These are phyloP conservation scores for Trichoderma koningii DNA, from an alignment of 2,329 filamentous ascomycete species.

Conservation along the genomic window DNA sequence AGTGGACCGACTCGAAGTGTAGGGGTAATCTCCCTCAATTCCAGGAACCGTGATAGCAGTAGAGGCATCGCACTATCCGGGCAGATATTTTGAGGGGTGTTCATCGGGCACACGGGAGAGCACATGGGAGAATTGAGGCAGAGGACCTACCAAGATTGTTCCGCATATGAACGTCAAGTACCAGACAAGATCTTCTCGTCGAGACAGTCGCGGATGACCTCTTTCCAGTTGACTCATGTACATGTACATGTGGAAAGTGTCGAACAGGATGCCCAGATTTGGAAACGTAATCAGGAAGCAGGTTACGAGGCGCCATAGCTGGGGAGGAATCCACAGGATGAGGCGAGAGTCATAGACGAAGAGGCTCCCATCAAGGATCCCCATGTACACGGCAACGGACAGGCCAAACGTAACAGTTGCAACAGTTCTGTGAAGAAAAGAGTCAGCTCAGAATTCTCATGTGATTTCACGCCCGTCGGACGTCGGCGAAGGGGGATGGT, in stretches of 20 bases:
- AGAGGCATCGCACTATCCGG: slow-evolving; percentile 66
- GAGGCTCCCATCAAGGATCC: slow-evolving; percentile 52
- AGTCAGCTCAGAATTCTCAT: slow-evolving; percentile 31
- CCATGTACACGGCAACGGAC: slow-evolving; percentile 61
- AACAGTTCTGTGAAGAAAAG: slow-evolving; percentile 60
- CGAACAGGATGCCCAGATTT: slow-evolving; percentile 60
- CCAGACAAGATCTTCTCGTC: slow-evolving; percentile 76
- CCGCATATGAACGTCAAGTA: slow-evolving; percentile 74
- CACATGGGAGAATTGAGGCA: slow-evolving; percentile 23
- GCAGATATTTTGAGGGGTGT: slow-evolving; percentile 68
- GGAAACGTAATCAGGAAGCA: slow-evolving; percentile 47
- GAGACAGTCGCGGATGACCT: slow-evolving; percentile 68
- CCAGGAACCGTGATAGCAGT: slow-evolving; percentile 82
- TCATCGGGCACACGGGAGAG: slow-evolving; percentile 26
- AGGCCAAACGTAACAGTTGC: slow-evolving; percentile 62
- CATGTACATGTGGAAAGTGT: slow-evolving; percentile 75
- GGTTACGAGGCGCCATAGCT: slow-evolving; percentile 48
- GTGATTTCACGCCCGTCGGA: neutral
- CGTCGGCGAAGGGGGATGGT: neutral
- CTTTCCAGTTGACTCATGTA: slow-evolving; percentile 76
- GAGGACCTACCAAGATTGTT: slow-evolving; percentile 73
- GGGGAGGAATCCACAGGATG: slow-evolving; percentile 54
- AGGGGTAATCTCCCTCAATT: slow-evolving; percentile 80
- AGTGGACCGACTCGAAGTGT: slow-evolving; percentile 59
- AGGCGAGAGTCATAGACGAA: slow-evolving; percentile 55